phyloP scores from a whole-genome alignment of 2,329 filamentous ascomycete species.

The Calycina herbarum region DNA sequence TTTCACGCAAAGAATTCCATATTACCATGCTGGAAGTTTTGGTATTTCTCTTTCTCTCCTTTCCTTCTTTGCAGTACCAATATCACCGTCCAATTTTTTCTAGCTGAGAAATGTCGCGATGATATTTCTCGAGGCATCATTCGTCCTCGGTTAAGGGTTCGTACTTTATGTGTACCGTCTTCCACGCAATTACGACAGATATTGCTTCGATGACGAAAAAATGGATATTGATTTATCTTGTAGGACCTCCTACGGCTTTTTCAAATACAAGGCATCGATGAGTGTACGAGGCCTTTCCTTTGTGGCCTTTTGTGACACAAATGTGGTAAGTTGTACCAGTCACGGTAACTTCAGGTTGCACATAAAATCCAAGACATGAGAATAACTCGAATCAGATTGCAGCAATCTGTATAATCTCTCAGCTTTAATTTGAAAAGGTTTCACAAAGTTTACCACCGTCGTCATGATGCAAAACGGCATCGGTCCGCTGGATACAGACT shows the following conservation, averaged over 20 bases:
- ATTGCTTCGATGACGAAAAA: no score
- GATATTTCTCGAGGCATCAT: no score
- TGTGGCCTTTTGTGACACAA: not conserved
- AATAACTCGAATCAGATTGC: not conserved
- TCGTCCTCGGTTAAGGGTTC: no score
- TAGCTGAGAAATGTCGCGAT: no score
- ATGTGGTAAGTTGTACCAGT: not conserved
- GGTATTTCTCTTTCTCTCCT: not conserved
- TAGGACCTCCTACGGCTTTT: no score
- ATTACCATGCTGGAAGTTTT: no score
- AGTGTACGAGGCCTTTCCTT: not conserved
- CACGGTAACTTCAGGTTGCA: conserved; percentile 1
- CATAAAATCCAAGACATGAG: not conserved
- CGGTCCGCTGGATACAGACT: not conserved
- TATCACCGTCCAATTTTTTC: no score
- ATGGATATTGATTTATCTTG: no score
- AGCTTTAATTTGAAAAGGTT: not conserved
- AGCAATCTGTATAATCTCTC: not conserved
- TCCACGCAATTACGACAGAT: no score
- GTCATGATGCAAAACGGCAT: conserved; percentile 1
- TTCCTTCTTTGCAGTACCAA: no score
- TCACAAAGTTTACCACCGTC: not conserved
- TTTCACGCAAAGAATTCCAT: not conserved
- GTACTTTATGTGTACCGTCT: no score
- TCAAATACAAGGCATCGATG: no score